Conservation (phyloP, 78 protist species). For the Protostelium mycophagum region DNA sequence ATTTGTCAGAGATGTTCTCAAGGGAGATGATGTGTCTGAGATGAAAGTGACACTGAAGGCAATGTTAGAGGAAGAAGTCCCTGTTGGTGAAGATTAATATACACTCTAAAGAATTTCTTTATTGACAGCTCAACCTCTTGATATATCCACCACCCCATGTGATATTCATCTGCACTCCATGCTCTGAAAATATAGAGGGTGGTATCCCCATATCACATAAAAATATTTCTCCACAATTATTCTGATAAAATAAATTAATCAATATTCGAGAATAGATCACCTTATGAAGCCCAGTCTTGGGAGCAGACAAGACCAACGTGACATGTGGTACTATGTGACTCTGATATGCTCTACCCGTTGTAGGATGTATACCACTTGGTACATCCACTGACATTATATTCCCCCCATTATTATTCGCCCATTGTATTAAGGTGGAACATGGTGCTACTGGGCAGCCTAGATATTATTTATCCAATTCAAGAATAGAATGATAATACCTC, state of each 20-base stretch:
- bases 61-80: constrained; percentile 50
- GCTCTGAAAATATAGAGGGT: too few species aligned
- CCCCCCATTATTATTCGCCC: background rate
- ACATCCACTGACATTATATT: background rate
- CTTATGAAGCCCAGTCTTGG: background rate
- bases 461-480: background rate
- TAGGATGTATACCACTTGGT: background rate
- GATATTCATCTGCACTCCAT: background rate
- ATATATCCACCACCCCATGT: background rate
- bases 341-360: background rate
- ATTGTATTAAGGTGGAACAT: background rate
- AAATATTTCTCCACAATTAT: background rate
- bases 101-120: constrained; percentile 1
- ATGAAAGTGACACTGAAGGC: constrained; percentile 72
- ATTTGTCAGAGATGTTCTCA: constrained; percentile 59
- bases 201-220: background rate
- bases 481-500: background rate
- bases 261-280: background rate
- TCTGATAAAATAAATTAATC: background rate
- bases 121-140: background rate
- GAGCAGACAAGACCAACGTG: background rate
- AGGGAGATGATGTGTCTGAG: constrained; percentile 81
- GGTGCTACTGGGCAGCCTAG: background rate
- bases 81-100: constrained; percentile 59
- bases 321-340: background rate